Base-by-base conservation (phyloP, 1,284 basidiomycete species). In the Boletus semigastroideus region DNA sequence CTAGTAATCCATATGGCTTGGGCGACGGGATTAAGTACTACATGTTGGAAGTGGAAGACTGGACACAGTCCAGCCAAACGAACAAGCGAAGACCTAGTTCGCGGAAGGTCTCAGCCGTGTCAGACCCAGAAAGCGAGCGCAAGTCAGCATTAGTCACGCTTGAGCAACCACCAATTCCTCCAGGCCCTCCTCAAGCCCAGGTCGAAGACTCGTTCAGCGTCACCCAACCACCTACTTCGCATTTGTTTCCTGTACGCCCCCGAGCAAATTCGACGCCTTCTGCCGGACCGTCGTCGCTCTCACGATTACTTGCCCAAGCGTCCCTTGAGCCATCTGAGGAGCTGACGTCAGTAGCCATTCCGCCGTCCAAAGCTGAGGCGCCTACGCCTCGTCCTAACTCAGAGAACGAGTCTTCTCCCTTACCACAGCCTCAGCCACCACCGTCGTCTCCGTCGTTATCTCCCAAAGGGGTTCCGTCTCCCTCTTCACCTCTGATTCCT, bases 21-120 rank as follows among this genome's bases (percentile, higher is more conserved):
- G 87, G 91, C 2, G 90, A 94, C 60, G 94, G 94, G 12, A 83
- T 95, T 52, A 92, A 94, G 61, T 98, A 93, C 66, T 94, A 91
- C 70, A 87, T 94, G 79, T 83, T 97, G 16, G 89, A 95, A 65
- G 93, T 95, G 6, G 94, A 97, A 66, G 91, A 93, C 62, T 94
- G 91, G 87, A 91, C 87, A 2, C 90, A 90, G 60, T 83, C 85
- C 3, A 78, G 75, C 46, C 76, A 75, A 42, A 62, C 78, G 33
- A 81, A 80, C 53, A 87, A 86, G 66, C 81, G 83, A 40, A 76
- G 80, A 50, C 67, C 72, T 28, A 77, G 76, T n/a, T 74, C 75
- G 10, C 78, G 75, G 59, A 86, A 82, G 60, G 62, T 72, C n/a
- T 72, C 75, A 14, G 62, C 69, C n/a, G 71, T 75, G 43, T 71